These are phyloP conservation scores for Aciculosporium take DNA, from an alignment of 2,329 filamentous ascomycete species.

Conservation along the genomic window DNA sequence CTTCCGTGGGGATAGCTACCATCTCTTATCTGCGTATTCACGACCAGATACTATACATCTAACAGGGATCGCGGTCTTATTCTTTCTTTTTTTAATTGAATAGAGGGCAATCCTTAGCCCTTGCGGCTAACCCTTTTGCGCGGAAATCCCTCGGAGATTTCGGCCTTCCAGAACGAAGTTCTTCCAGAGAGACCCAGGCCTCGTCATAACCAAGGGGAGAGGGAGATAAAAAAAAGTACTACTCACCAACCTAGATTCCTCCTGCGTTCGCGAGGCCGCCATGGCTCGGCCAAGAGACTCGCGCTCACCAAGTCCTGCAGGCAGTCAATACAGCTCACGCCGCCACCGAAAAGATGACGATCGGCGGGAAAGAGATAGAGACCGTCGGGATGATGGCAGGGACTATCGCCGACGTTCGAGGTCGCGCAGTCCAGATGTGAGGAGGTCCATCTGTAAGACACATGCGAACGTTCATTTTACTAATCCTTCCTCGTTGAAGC, in stretches of 20 bases:
- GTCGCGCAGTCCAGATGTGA: constrained; percentile 51
- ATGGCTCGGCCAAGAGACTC: constrained; percentile 54
- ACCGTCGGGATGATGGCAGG: constrained; percentile 34
- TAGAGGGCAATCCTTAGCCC: neutral
- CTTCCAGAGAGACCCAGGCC: neutral
- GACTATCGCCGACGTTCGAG: constrained; percentile 42
- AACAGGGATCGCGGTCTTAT: too few species aligned
- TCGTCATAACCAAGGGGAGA: neutral
- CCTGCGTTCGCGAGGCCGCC: constrained; percentile 27
- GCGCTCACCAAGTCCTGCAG: constrained; percentile 89
- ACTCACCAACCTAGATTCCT: constrained; percentile 25
- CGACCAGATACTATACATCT: too few species aligned
- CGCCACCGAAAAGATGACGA: constrained; percentile 49
- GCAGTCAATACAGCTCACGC: constrained; percentile 63
- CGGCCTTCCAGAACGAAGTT: too few species aligned
- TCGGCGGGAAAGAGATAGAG: constrained; percentile 39
- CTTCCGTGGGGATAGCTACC: too few species aligned
- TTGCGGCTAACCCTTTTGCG: neutral
- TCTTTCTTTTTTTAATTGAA: neutral
- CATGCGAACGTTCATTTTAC: constrained; percentile 15
- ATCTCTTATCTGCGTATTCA: too few species aligned
- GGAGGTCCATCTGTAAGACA: constrained; percentile 16
- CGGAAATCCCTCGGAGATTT: neutral
- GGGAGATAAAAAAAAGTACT: constrained; percentile 19
- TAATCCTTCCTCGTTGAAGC: constrained; percentile 23